Conservation (phyloP, 106 monocot genomes). For the Apostasia shenzhenica region DNA sequence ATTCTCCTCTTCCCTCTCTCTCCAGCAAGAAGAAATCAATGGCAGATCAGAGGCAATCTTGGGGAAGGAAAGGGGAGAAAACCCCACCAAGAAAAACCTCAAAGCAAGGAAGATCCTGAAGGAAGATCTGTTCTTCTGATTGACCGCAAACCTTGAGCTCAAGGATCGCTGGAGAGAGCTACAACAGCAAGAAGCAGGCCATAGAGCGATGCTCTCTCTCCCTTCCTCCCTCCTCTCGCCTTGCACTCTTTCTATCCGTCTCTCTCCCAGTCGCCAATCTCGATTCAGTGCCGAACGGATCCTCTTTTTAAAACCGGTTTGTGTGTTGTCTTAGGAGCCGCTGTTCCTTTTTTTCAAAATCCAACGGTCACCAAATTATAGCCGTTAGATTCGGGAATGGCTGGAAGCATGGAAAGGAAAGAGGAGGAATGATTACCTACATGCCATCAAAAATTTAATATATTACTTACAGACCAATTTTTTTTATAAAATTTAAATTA, state of each 20-base stretch:
- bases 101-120: conserved; percentile 3
- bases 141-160: background rate
- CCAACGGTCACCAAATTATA: conserved; percentile 6
- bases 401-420: background rate
- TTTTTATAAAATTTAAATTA: too few relatives aligned
- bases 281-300: background rate
- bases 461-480: too few relatives aligned
- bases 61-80: background rate
- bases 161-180: background rate
- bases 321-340: background rate
- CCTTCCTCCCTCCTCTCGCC: background rate
- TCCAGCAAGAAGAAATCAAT: background rate
- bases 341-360: background rate
- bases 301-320: conserved; percentile 2
- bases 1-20: background rate
- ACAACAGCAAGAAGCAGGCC: background rate
- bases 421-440: too few relatives aligned
- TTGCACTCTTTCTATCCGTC: background rate
- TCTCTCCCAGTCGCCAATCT: background rate
- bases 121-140: background rate
- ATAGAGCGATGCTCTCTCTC: background rate
- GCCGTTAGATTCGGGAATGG: background rate
- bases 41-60: background rate
- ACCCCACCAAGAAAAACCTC: background rate
- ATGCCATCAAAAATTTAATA: too few relatives aligned